Percentiles rank a stretch among this genome's conserved stretches.
Evolutionary conservation across 768 basidiomycete species (phyloP).

Genomic region (Daedaleopsis sinensis): DNA sequence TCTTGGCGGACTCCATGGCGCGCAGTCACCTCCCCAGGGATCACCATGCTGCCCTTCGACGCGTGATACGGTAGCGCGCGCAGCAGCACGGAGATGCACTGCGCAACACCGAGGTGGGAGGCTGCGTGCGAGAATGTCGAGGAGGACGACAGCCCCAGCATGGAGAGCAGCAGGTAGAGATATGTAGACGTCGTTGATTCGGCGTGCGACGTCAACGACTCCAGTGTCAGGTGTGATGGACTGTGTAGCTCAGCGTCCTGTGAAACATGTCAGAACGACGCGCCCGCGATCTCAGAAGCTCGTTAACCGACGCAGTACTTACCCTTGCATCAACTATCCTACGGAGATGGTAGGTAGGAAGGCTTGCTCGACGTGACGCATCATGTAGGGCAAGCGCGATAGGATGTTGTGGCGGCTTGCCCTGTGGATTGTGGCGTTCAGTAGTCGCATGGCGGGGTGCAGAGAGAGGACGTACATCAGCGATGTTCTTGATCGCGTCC

Average conservation of each 20-base stretch:
- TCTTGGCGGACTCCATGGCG: slow-evolving; percentile 80
- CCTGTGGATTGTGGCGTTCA: slow-evolving; percentile 45
- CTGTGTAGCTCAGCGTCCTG: slow-evolving; percentile 48
- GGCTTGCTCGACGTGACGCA: slow-evolving; percentile 48
- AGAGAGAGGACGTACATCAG: slow-evolving; percentile 49
- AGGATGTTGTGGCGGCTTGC: slow-evolving; percentile 78
- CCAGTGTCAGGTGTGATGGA: slow-evolving; percentile 66
- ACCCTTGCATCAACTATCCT: slow-evolving; percentile 87
- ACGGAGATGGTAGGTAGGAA: slow-evolving; percentile 78
- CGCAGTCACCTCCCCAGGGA: slow-evolving; percentile 83
- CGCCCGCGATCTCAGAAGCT: slow-evolving; percentile 13
- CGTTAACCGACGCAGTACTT: slow-evolving; percentile 31
- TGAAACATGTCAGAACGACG: slow-evolving; percentile 7
- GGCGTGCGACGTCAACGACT: slow-evolving; percentile 70
- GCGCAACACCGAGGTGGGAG: slow-evolving; percentile 79
- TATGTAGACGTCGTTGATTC: slow-evolving; percentile 82
- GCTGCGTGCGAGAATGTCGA: slow-evolving; percentile 69
- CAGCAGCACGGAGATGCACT: slow-evolving; percentile 70
- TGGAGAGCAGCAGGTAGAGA: slow-evolving; percentile 73
- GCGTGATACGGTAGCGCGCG: slow-evolving; percentile 81
- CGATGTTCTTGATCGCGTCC: slow-evolving; percentile 71
- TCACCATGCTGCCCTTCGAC: slow-evolving; percentile 67
- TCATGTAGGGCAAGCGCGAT: slow-evolving; percentile 74
- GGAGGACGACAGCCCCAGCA: slow-evolving; percentile 59
- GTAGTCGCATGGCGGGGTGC: not conserved